Evolutionary conservation across 306 rosid species (phyloP).

Genomic region (Prunus kanzakura): DNA sequence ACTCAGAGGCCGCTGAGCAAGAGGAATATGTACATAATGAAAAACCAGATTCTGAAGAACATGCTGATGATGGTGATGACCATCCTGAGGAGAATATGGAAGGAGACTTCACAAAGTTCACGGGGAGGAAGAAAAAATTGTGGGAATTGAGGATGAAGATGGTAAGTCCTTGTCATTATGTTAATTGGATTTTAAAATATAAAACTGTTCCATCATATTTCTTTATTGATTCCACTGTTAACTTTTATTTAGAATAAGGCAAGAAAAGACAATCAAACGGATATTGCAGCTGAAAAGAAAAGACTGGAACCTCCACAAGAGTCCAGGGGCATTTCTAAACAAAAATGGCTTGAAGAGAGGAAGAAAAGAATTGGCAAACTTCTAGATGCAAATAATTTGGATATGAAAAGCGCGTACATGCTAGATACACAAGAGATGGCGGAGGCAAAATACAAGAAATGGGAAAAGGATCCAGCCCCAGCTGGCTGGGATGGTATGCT

Average conservation of each 20-base stretch:
- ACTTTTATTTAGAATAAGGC: conserved; percentile 62
- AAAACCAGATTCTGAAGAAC: conserved; percentile 15
- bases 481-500: conserved; percentile 90
- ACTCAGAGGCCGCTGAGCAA: conserved; percentile 30
- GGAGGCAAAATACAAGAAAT: conserved; percentile 81
- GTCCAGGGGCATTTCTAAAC: conserved; percentile 92
- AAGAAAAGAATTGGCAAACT: conserved; percentile 91
- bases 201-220: not conserved
- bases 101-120: conserved; percentile 27
- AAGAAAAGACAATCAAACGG: conserved; percentile 80
- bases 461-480: conserved; percentile 99
- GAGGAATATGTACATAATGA: conserved; percentile 44
- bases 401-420: conserved; percentile 80
- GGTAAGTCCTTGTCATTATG: conserved; percentile 36
- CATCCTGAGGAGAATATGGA: conserved; percentile 15
- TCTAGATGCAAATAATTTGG: conserved; percentile 93
- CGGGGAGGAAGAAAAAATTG: conserved; percentile 77
- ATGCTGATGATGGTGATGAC: conserved; percentile 21
- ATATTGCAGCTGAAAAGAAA: conserved; percentile 88
- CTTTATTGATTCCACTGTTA: conserved; percentile 1
- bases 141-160: conserved; percentile 83
- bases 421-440: conserved; percentile 94
- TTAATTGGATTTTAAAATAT: conserved; percentile 4
- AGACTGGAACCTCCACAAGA: conserved; percentile 91
- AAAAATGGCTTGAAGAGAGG: conserved; percentile 95